These are phyloP conservation scores for Fusarium dlaminii DNA, from an alignment of 2,329 filamentous ascomycete species.

Conservation along the genomic window DNA sequence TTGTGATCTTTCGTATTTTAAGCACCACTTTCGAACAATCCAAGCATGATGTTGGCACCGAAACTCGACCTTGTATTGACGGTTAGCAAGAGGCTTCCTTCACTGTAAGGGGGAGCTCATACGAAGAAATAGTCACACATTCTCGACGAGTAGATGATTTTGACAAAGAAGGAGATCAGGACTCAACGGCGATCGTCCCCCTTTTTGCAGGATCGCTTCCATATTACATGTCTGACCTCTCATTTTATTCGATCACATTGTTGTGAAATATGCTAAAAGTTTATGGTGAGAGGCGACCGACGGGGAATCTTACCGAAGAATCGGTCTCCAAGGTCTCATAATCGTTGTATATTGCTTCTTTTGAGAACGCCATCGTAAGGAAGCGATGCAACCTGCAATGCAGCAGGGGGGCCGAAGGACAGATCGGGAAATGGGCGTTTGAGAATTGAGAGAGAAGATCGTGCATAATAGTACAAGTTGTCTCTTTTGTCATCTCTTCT, in stretches of 20 bases:
- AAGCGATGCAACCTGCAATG: conserved; percentile 30
- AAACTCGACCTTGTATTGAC: conserved; percentile 35
- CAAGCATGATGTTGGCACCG: conserved; percentile 38
- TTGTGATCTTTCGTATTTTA: conserved; percentile 35
- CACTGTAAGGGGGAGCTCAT: not conserved
- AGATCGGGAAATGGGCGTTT: conserved; percentile 19
- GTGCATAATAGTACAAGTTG: conserved; percentile 4
- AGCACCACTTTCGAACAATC: conserved; percentile 40
- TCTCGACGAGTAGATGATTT: not conserved
- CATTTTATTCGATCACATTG: not conserved
- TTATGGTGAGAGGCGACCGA: conserved; percentile 18
- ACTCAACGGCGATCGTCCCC: conserved; percentile 1
- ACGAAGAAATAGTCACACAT: conserved; percentile 43
- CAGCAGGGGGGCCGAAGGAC: conserved; percentile 19
- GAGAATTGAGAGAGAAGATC: not conserved
- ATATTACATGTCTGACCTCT: conserved; percentile 1
- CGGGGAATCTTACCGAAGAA: conserved; percentile 20
- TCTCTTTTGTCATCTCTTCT: conserved; percentile 31
- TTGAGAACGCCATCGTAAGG: conserved; percentile 16
- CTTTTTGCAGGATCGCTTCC: conserved; percentile 2
- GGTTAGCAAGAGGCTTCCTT: not conserved
- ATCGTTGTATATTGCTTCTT: conserved; percentile 33
- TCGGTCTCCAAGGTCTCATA: conserved; percentile 12
- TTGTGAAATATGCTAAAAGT: conserved; percentile 1
- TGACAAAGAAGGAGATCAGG: not conserved